Evolutionary conservation across 2,329 filamentous ascomycete species (phyloP).

Genomic region (Verticillium zaregamsianum): DNA sequence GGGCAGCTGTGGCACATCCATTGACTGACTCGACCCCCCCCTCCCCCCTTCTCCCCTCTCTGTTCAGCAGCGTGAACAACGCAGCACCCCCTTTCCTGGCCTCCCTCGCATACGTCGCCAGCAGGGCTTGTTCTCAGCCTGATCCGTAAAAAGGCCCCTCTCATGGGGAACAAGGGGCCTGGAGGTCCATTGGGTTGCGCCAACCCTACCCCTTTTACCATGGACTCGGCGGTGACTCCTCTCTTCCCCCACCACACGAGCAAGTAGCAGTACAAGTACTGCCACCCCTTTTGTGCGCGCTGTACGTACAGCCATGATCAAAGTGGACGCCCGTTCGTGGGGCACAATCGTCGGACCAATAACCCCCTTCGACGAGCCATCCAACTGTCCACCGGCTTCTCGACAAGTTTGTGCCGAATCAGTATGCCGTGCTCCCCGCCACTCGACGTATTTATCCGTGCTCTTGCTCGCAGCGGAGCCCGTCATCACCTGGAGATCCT

Average conservation of each 20-base stretch:
- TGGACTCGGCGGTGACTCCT: neutral
- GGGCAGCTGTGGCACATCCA: too few relatives aligned
- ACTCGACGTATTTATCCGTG: neutral
- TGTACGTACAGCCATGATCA: neutral
- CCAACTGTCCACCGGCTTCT: neutral
- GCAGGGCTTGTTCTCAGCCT: too few relatives aligned
- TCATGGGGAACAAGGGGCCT: neutral
- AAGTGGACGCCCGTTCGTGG: neutral
- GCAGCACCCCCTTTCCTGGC: too few relatives aligned
- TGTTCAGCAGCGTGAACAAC: too few relatives aligned
- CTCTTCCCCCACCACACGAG: neutral
- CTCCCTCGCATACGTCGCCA: too few relatives aligned
- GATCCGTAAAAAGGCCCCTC: too few relatives aligned
- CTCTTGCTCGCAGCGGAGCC: neutral
- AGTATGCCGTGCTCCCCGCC: neutral
- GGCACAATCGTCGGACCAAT: neutral
- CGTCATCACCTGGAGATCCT: neutral
- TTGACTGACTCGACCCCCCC: too few relatives aligned
- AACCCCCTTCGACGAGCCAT: neutral
- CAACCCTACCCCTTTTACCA: neutral
- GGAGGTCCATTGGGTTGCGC: neutral
- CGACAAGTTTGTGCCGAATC: neutral
- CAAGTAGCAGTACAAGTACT: neutral
- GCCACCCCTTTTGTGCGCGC: neutral
- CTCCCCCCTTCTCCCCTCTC: too few relatives aligned